A percentile compares a stretch with the other conserved stretches of the same genome.
Conservation (phyloP, 2,329 filamentous ascomycete genomes). For the Penicillium hesseltinei region DNA sequence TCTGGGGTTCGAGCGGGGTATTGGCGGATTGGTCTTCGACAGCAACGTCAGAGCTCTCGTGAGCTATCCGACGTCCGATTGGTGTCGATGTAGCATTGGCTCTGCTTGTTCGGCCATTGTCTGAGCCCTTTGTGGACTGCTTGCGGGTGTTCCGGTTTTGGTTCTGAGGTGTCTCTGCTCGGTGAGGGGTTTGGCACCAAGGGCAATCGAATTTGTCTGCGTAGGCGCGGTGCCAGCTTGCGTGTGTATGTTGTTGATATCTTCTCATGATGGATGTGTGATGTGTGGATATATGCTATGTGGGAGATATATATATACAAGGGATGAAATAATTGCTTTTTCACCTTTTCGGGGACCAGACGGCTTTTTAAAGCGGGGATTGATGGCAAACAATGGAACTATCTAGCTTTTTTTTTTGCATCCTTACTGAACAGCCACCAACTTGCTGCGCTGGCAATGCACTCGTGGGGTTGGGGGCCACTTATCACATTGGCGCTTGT, state of each 20-base stretch:
- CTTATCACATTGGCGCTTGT: constrained; percentile 5
- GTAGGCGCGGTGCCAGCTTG: constrained; percentile 9
- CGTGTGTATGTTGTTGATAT: constrained; percentile 11
- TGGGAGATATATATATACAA: not conserved
- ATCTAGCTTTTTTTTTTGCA: not conserved
- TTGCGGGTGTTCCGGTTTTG: not conserved
- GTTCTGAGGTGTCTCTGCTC: not conserved
- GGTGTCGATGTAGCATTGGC: not conserved
- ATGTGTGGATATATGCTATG: not conserved
- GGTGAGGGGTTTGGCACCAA: constrained; percentile 3
- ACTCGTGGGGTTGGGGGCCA: constrained; percentile 3
- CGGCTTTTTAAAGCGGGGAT: constrained; percentile 7
- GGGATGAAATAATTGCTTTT: not conserved
- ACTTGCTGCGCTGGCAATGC: constrained; percentile 7
- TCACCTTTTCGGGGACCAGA: not conserved
- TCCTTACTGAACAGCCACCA: constrained; percentile 6
- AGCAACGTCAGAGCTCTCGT: not conserved
- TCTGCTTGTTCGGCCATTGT: not conserved
- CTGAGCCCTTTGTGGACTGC: not conserved
- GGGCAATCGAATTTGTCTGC: constrained; percentile 6
- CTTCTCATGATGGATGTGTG: not conserved
- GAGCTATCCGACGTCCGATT: not conserved
- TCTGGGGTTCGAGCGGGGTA: not conserved
- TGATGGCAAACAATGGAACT: not conserved
- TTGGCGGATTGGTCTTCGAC: not conserved